Percentiles rank a stretch among this genome's conserved stretches.
Conservation (phyloP, 208 protist species). For the Crithidia thermophila region DNA sequence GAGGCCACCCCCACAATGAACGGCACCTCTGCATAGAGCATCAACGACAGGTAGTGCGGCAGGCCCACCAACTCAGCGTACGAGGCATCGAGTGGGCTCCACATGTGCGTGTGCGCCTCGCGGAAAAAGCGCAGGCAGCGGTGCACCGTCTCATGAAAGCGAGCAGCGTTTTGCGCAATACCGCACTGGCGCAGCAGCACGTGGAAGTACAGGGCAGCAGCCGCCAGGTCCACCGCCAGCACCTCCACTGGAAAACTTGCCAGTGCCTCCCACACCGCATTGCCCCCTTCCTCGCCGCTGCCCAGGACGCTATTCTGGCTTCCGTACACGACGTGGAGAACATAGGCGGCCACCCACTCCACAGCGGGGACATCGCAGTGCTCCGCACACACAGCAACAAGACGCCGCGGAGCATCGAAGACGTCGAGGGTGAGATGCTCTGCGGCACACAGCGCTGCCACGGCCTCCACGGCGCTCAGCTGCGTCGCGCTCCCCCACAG, state of each 20-base stretch:
- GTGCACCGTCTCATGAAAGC: slow-evolving; percentile 35
- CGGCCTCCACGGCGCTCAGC: neutral
- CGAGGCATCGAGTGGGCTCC: slow-evolving; percentile 64
- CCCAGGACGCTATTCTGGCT: too few relatives aligned
- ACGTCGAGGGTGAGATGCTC: slow-evolving; percentile 32
- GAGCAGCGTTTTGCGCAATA: slow-evolving; percentile 3
- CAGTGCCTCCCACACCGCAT: slow-evolving; percentile 7
- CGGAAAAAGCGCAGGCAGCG: slow-evolving; percentile 47
- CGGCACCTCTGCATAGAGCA: slow-evolving; percentile 58
- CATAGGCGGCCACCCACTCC: slow-evolving; percentile 29
- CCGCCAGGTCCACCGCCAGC: slow-evolving; percentile 15
- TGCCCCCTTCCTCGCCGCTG: neutral
- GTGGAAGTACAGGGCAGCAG: slow-evolving; percentile 21
- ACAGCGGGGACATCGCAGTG: slow-evolving; percentile 16
- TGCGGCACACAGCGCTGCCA: slow-evolving; percentile 3
- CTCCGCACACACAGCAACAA: too few relatives aligned
- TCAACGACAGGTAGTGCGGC: slow-evolving; percentile 51
- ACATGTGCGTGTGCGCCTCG: slow-evolving; percentile 53
- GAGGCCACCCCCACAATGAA: slow-evolving; percentile 41
- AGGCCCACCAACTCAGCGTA: slow-evolving; percentile 59
- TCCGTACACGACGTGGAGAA: too few relatives aligned
- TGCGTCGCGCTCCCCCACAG: slow-evolving; percentile 4
- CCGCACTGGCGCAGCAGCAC: slow-evolving; percentile 28
- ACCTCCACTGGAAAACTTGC: slow-evolving; percentile 23
- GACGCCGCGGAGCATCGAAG: slow-evolving; percentile 22